Conservation (phyloP, 371 early-diverging fungal species). For the Mucor velutinosus region DNA sequence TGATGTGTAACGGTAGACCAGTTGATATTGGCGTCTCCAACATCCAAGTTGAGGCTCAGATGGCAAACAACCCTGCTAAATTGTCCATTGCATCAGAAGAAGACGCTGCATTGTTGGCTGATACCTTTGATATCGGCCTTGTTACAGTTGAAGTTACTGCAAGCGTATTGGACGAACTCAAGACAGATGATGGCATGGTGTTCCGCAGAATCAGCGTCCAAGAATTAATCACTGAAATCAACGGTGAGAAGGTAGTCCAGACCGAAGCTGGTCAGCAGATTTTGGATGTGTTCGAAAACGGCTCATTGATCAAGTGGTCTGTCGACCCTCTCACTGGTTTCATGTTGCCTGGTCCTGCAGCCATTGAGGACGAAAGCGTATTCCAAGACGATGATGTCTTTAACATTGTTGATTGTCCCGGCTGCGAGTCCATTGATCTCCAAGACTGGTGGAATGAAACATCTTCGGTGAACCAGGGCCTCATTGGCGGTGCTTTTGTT, state of each 20-base stretch:
- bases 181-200: conserved; percentile 56
- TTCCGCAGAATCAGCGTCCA: conserved; percentile 63
- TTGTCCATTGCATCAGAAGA: conserved; percentile 52
- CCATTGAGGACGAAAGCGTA: not conserved
- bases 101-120: conserved; percentile 50
- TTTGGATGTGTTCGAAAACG: conserved; percentile 58
- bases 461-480: conserved; percentile 17
- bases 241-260: conserved; percentile 70
- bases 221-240: conserved; percentile 70
- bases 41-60: conserved; percentile 63
- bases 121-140: conserved; percentile 68
- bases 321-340: conserved; percentile 50
- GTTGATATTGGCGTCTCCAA: conserved; percentile 61
- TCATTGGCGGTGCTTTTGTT: conserved; percentile 31
- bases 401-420: conserved; percentile 6
- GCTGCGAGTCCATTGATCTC: conserved; percentile 21
- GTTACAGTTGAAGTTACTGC: conserved; percentile 73
- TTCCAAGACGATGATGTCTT: not conserved
- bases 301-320: conserved; percentile 47
- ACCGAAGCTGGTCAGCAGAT: conserved; percentile 71
- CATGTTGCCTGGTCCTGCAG: conserved; percentile 34
- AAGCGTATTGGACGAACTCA: conserved; percentile 50
- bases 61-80: conserved; percentile 49
- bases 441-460: conserved; percentile 46
- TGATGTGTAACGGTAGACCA: conserved; percentile 62